A percentile compares a stretch with the other conserved stretches of the same genome.
Evolutionary conservation across 495 filamentous ascomycete genomes (phyloP).

Genomic region (Peziza echinospora): DNA sequence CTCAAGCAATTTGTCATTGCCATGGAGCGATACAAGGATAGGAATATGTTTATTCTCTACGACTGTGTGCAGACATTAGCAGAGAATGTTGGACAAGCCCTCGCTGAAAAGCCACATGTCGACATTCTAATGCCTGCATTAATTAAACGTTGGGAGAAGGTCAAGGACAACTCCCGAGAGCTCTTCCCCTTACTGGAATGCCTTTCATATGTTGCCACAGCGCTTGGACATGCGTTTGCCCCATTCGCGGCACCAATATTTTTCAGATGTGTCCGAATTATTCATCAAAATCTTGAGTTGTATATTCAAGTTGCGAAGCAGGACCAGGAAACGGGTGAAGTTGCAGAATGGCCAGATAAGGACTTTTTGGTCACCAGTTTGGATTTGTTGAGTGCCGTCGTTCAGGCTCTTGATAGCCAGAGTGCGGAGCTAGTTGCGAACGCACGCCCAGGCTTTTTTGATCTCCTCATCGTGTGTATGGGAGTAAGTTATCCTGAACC

Average conservation of each 20-base stretch:
- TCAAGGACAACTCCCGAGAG: slow-evolving; percentile 76
- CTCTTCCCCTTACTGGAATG: slow-evolving; percentile 89
- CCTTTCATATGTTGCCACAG: slow-evolving; percentile 78
- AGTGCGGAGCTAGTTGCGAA: slow-evolving; percentile 51
- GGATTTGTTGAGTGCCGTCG: slow-evolving; percentile 80
- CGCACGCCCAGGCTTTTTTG: slow-evolving; percentile 67
- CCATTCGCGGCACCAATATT: slow-evolving; percentile 73
- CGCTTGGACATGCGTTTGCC: slow-evolving; percentile 60
- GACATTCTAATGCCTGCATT: slow-evolving; percentile 85
- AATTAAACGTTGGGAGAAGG: slow-evolving; percentile 69
- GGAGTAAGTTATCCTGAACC: slow-evolving; percentile 17
- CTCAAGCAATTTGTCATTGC: slow-evolving; percentile 79
- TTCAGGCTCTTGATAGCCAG: slow-evolving; percentile 71
- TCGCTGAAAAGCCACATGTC: slow-evolving; percentile 57
- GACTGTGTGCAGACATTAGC: slow-evolving; percentile 96
- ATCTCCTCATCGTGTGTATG: slow-evolving; percentile 79
- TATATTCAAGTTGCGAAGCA: slow-evolving; percentile 30
- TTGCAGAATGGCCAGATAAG: slow-evolving; percentile 66
- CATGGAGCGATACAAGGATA: slow-evolving; percentile 88
- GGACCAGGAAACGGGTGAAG: slow-evolving; percentile 30
- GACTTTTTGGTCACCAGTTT: slow-evolving; percentile 94
- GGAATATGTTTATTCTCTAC: slow-evolving; percentile 97
- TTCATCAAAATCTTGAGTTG: slow-evolving; percentile 71
- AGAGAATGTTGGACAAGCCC: slow-evolving; percentile 62
- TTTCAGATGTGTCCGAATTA: slow-evolving; percentile 65